phyloP scores from a whole-genome alignment of 371 early-diverging fungal genomes.

The Apophysomyces trapeziformis region DNA sequence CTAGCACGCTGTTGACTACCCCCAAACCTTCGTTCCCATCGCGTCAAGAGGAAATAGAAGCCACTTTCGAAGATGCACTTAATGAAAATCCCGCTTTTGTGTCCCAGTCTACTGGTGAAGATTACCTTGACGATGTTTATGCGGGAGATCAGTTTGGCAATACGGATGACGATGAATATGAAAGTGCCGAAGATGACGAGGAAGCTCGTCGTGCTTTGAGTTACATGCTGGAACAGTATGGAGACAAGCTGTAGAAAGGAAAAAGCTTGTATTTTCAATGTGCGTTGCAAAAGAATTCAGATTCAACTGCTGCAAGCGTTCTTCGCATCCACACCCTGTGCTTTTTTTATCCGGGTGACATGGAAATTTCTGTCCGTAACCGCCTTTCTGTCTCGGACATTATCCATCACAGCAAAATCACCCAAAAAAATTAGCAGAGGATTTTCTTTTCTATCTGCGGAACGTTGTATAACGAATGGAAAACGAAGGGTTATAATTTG shows the following conservation, averaged over 20 bases:
- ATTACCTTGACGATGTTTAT: neutral
- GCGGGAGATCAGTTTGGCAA: neutral
- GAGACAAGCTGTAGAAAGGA: slow-evolving; percentile 1
- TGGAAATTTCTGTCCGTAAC: too few relatives aligned
- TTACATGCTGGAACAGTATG: slow-evolving; percentile 17
- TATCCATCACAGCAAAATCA: too few relatives aligned
- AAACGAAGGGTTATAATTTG: too few relatives aligned
- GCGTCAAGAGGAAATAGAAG: neutral
- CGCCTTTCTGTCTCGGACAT: too few relatives aligned
- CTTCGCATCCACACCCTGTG: too few relatives aligned
- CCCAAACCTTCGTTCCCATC: neutral
- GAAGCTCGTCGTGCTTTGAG: slow-evolving; percentile 16
- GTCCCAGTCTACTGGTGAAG: neutral
- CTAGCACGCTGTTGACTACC: neutral
- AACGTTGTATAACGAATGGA: too few relatives aligned
- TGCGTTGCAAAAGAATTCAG: neutral
- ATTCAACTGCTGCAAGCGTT: too few relatives aligned
- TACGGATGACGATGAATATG: neutral
- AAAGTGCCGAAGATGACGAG: slow-evolving; percentile 13
- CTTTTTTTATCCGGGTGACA: too few relatives aligned
- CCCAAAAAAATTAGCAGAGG: too few relatives aligned
- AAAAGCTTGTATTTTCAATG: neutral
- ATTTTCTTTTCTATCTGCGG: too few relatives aligned
- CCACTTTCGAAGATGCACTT: neutral
- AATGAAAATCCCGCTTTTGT: neutral